Evolutionary conservation across 305 asterid genomes (phyloP).

Genomic region (Ajuga reptans): DNA sequence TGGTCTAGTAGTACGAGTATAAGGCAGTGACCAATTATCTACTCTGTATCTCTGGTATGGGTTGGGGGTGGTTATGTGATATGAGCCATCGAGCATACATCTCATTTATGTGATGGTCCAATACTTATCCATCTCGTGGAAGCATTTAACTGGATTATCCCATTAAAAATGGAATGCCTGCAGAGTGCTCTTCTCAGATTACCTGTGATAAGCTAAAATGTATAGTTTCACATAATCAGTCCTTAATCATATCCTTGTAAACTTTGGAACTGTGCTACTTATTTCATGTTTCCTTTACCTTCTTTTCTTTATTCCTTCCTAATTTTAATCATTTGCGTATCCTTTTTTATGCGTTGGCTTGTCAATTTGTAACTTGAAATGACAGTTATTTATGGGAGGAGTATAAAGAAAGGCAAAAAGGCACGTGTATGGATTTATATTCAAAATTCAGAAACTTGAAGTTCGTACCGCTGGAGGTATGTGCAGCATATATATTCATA

Average conservation of each 20-base stretch:
- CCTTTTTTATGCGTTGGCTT: slow-evolving; percentile 8
- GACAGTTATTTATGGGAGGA: slow-evolving; percentile 91
- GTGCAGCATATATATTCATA: background rate
- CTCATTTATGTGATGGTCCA: background rate
- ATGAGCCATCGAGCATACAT: background rate
- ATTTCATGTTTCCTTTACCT: slow-evolving; percentile 5
- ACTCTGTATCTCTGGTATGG: background rate
- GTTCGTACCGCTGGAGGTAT: slow-evolving; percentile 82
- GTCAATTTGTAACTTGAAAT: slow-evolving; percentile 22
- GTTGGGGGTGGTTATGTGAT: background rate
- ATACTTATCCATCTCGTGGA: background rate
- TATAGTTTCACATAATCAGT: background rate
- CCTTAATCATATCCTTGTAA: slow-evolving; percentile 6
- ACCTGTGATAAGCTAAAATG: slow-evolving; percentile 15
- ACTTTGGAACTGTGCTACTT: background rate
- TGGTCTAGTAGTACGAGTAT: background rate
- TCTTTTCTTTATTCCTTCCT: slow-evolving; percentile 1
- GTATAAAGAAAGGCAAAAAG: slow-evolving; percentile 83
- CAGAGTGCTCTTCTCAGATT: background rate
- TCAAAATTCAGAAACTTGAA: slow-evolving; percentile 61
- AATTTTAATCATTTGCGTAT: slow-evolving; percentile 4
- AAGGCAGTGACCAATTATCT: slow-evolving; percentile 7
- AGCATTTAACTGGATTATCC: slow-evolving; percentile 15
- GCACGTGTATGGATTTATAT: slow-evolving; percentile 47
- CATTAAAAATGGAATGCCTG: slow-evolving; percentile 7